These are phyloP conservation scores for Candida boidinii DNA, from an alignment of 805 yeast species.

Conservation along the genomic window DNA sequence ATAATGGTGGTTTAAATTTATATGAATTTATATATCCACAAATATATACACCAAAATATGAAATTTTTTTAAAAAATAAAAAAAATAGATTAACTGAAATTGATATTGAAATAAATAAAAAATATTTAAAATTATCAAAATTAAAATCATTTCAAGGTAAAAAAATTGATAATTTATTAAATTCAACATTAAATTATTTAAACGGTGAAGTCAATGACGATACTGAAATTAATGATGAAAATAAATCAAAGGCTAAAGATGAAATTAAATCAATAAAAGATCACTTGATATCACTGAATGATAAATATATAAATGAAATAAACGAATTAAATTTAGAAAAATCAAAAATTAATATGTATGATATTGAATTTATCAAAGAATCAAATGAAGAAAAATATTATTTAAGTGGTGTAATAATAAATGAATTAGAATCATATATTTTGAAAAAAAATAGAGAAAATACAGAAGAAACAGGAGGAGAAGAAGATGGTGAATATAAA, in stretches of 20 bases:
- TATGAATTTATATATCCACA: conserved; percentile 30
- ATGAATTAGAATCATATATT: conserved; percentile 26
- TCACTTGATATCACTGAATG: conserved; percentile 5
- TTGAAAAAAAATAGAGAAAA: conserved; percentile 10
- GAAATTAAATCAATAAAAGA: conserved; percentile 13
- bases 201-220: conserved; percentile 1
- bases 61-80: conserved; percentile 13
- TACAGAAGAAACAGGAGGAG: background rate
- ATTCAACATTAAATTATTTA: conserved; percentile 15
- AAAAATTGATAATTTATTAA: conserved; percentile 16
- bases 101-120: conserved; percentile 8
- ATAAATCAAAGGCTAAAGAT: conserved; percentile 9
- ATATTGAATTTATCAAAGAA: too few species aligned
- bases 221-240: conserved; percentile 4
- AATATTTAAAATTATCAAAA: conserved; percentile 10
- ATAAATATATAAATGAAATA: conserved; percentile 9
- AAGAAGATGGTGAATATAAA: too few species aligned
- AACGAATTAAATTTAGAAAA: conserved; percentile 9
- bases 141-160: conserved; percentile 25
- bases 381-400: too few species aligned
- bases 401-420: too few species aligned
- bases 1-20: conserved; percentile 20
- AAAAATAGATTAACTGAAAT: conserved; percentile 9
- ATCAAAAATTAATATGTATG: conserved; percentile 26
- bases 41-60: conserved; percentile 24